Conservation (phyloP, 495 filamentous ascomycete species). For the Cercophora sp. region DNA sequence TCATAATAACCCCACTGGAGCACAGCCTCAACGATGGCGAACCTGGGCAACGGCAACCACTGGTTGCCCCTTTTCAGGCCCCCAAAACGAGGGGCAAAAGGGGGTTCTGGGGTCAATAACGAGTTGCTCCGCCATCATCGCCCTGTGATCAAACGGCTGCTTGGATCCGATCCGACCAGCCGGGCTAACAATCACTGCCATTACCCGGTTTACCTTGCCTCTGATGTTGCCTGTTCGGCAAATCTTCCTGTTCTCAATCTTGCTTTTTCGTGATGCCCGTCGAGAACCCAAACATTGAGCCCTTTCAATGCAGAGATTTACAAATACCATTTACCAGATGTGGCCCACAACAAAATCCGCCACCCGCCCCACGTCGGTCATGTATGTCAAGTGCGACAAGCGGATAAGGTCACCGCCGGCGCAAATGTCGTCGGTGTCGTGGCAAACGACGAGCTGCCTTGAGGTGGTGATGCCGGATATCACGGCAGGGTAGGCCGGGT, state of each 20-base stretch:
- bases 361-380: slow-evolving; percentile 41
- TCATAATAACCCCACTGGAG: slow-evolving; percentile 5
- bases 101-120: background rate
- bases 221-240: background rate
- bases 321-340: background rate
- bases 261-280: too few species aligned
- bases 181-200: background rate
- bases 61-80: slow-evolving; percentile 5
- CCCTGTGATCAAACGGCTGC: background rate
- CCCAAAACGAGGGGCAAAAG: background rate
- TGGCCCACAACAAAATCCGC: slow-evolving; percentile 41
- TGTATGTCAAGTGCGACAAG: slow-evolving; percentile 51
- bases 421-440: slow-evolving; percentile 53
- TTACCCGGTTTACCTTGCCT: background rate
- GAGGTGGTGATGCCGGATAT: slow-evolving; percentile 42
- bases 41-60: too few species aligned
- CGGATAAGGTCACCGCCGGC: slow-evolving; percentile 45
- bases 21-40: slow-evolving; percentile 23
- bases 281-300: background rate
- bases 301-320: background rate
- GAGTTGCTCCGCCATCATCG: background rate
- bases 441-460: slow-evolving; percentile 51
- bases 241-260: too few species aligned
- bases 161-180: background rate
- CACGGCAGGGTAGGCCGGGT: slow-evolving; percentile 43